phyloP scores from a whole-genome alignment of 805 yeast genomes.

The Yarrowia sp. region DNA sequence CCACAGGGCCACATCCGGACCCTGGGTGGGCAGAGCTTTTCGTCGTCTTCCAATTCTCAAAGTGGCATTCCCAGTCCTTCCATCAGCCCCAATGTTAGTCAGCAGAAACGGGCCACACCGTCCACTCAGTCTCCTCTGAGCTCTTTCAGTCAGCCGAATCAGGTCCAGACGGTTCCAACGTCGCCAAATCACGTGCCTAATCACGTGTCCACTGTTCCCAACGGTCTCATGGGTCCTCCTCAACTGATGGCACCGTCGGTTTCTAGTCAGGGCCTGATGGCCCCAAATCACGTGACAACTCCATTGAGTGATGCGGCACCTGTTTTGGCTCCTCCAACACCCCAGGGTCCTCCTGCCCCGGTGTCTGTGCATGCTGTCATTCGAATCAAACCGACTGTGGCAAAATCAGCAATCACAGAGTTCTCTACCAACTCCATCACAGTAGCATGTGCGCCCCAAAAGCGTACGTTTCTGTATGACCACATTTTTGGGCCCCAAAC shows the following conservation, averaged over 20 bases:
- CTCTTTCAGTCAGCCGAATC: no score
- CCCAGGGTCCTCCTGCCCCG: background rate
- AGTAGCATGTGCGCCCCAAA: slow-evolving; percentile 1
- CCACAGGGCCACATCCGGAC: background rate
- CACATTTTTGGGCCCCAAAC: slow-evolving; percentile 29
- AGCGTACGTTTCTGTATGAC: slow-evolving; percentile 29
- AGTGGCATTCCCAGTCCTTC: background rate
- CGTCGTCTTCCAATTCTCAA: no score
- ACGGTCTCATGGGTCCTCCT: no score
- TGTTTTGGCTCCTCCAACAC: background rate
- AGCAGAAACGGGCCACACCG: background rate
- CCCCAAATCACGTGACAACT: background rate
- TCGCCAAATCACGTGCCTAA: background rate
- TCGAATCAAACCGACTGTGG: slow-evolving; percentile 7
- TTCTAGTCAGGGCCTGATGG: background rate
- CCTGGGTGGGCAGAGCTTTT: background rate
- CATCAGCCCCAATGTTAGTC: background rate
- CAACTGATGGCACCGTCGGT: background rate
- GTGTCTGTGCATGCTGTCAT: slow-evolving; percentile 12
- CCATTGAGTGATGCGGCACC: background rate
- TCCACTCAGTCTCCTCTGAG: no score
- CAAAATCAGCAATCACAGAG: background rate
- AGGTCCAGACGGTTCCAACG: no score
- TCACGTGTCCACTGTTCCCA: background rate
- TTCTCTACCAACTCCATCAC: background rate